Percentiles rank a stretch among this genome's conserved stretches.
phyloP scores from a whole-genome alignment of 208 protist species.

The Sergeia podlipaevii region DNA sequence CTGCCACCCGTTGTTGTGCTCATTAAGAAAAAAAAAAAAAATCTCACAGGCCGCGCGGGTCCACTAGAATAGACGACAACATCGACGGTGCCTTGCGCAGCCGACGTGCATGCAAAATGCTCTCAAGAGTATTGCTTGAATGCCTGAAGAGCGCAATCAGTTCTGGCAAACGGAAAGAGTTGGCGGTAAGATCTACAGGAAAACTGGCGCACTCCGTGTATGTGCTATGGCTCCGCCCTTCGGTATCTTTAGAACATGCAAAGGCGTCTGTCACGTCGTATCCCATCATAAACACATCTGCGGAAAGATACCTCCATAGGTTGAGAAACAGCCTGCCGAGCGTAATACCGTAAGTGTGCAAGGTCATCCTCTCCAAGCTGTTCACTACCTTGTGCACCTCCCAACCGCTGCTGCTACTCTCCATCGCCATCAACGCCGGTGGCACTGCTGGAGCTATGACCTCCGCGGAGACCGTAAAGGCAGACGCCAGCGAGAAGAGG shows the following conservation, averaged over 20 bases:
- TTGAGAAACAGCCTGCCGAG: constrained; percentile 30
- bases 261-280: constrained; percentile 52
- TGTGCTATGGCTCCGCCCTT: background rate
- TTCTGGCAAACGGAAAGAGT: constrained; percentile 39
- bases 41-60: constrained; percentile 13
- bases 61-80: constrained; percentile 16
- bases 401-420: constrained; percentile 1
- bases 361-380: background rate
- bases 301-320: constrained; percentile 46
- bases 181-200: constrained; percentile 28
- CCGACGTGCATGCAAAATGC: constrained; percentile 15
- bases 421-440: background rate
- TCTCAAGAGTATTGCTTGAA: constrained; percentile 26
- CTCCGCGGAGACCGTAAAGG: too few relatives aligned
- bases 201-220: background rate
- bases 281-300: constrained; percentile 31
- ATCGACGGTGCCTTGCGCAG: background rate
- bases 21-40: background rate
- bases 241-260: too few relatives aligned
- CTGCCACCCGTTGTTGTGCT: too few relatives aligned
- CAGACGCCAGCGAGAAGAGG: too few relatives aligned
- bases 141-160: constrained; percentile 36
- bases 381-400: constrained; percentile 12
- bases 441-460: too few relatives aligned
- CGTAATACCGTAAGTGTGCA: background rate